These are phyloP conservation scores for Pistacia integerrima DNA, from an alignment of 345 rosid species.

Conservation along the genomic window DNA sequence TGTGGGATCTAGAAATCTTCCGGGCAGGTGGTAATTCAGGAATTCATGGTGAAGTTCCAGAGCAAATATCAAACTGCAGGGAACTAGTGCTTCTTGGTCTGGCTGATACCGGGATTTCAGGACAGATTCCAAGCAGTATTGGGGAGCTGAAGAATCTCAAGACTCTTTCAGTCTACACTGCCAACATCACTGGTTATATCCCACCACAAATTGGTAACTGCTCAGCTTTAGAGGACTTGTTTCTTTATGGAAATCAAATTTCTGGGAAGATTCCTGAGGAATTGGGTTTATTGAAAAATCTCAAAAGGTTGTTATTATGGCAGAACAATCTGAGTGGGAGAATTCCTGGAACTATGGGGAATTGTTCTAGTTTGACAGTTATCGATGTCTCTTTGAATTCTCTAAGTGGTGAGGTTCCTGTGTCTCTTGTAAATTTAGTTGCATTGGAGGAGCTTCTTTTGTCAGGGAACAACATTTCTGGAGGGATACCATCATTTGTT, in stretches of 20 bases:
- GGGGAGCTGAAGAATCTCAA: constrained; percentile 58
- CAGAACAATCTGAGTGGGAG: constrained; percentile 56
- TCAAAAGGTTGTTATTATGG: constrained; percentile 60
- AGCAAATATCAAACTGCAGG: constrained; percentile 57
- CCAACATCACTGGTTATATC: constrained; percentile 56
- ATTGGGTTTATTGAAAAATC: constrained; percentile 47
- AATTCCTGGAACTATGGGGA: constrained; percentile 51
- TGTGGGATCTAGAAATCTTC: constrained; percentile 44
- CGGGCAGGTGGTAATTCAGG: constrained; percentile 71
- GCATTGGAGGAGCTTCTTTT: constrained; percentile 61
- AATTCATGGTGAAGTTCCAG: constrained; percentile 59
- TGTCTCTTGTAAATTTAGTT: constrained; percentile 41
- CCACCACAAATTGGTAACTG: constrained; percentile 61
- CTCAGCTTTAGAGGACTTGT: constrained; percentile 53
- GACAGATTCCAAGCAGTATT: constrained; percentile 50
- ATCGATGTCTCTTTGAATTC: constrained; percentile 66
- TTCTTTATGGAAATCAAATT: constrained; percentile 59
- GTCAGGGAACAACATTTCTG: constrained; percentile 57
- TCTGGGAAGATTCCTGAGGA: constrained; percentile 56
- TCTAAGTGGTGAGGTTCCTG: constrained; percentile 49
- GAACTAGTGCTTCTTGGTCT: constrained; percentile 52
- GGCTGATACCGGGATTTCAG: constrained; percentile 68
- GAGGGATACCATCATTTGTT: constrained; percentile 43
- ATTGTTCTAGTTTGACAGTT: constrained; percentile 45
- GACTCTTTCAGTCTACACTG: constrained; percentile 65